Percentiles rank a stretch among this genome's conserved stretches.
These are phyloP conservation scores for Trichoderma gamsii DNA, from an alignment of 495 filamentous ascomycete species.

Conservation along the genomic window DNA sequence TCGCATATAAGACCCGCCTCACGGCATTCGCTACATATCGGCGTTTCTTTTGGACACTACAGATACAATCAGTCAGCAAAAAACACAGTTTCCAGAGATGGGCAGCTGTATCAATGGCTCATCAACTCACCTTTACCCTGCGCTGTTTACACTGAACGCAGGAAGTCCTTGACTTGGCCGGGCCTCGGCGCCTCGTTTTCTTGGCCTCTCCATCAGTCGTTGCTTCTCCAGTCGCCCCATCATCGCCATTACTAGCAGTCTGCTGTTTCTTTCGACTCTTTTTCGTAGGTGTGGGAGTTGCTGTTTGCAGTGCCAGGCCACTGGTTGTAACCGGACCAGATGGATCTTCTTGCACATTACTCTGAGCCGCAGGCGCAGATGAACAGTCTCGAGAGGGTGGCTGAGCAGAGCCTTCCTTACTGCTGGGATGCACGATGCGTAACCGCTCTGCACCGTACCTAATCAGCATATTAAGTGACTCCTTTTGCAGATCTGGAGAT, in stretches of 20 bases:
- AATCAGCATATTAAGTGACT: conserved; percentile 39
- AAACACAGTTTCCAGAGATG: neutral
- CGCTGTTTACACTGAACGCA: conserved; percentile 11
- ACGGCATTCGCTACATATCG: conserved; percentile 1
- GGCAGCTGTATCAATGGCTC: neutral
- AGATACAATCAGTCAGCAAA: neutral
- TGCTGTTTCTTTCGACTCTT: neutral
- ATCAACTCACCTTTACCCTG: conserved; percentile 13
- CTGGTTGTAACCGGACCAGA: conserved; percentile 2
- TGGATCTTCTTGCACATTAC: neutral
- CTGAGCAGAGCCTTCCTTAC: conserved; percentile 25
- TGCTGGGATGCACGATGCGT: conserved; percentile 39
- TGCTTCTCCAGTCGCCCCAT: neutral
- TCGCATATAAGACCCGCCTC: conserved; percentile 4
- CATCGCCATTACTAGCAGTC: neutral
- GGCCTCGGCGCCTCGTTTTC: neutral
- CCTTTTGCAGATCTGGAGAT: conserved; percentile 38
- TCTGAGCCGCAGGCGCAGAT: neutral
- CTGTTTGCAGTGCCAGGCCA: conserved; percentile 1
- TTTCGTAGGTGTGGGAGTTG: neutral
- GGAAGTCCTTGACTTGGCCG: conserved; percentile 9
- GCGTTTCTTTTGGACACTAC: conserved; percentile 13
- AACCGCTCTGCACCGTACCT: conserved; percentile 41
- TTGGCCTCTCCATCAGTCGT: neutral
- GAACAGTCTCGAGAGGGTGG: neutral